Percentiles rank a stretch among this genome's conserved stretches.
Evolutionary conservation across 306 rosid genomes (phyloP).

Genomic region (Benincasa hispida): DNA sequence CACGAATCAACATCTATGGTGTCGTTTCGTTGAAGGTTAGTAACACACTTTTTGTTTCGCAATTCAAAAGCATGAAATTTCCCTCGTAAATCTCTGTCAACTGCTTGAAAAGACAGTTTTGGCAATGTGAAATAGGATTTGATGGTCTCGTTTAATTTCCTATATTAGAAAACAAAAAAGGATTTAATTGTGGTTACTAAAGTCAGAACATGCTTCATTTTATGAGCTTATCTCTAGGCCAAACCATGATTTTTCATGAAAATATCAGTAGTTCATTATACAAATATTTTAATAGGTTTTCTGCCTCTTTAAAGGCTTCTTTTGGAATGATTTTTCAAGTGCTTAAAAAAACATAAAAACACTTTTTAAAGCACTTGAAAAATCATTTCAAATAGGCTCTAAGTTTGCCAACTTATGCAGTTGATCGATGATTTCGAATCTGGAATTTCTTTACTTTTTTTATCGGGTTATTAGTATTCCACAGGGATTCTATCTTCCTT

Average conservation of each 20-base stretch:
- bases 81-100: no score
- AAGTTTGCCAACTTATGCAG: not conserved
- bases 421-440: not conserved
- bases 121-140: no score
- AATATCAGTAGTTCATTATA: not conserved
- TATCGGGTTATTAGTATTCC: not conserved
- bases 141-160: not conserved
- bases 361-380: not conserved
- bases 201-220: not conserved
- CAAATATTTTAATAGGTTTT: not conserved
- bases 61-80: no score
- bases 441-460: not conserved
- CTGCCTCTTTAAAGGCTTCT: not conserved
- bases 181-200: not conserved
- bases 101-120: no score
- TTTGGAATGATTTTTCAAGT: no score
- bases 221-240: not conserved
- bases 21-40: conserved; percentile 56
- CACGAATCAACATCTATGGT: conserved; percentile 42
- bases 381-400: not conserved
- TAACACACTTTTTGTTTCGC: not conserved
- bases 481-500: conserved; percentile 72
- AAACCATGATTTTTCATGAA: not conserved
- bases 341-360: no score
- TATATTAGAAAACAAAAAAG: not conserved